These are phyloP conservation scores for Trichoderma hamatum DNA, from an alignment of 2,329 filamentous ascomycete genomes.

Conservation along the genomic window DNA sequence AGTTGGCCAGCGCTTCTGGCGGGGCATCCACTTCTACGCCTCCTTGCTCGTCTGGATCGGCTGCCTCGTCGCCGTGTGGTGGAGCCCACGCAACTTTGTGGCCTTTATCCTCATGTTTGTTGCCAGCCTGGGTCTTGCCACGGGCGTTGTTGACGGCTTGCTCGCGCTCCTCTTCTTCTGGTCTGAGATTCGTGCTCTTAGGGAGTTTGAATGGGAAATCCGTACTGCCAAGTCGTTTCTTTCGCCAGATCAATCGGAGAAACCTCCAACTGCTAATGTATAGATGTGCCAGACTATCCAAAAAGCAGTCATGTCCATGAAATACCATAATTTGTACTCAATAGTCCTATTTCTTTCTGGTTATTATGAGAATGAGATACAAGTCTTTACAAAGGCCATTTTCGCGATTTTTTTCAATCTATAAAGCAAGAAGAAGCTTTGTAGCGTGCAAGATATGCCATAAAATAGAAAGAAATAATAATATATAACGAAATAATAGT, in stretches of 20 bases:
- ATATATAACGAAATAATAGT: neutral
- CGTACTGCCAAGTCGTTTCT: slow-evolving; percentile 61
- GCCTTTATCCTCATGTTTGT: slow-evolving; percentile 79
- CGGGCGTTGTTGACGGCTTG: slow-evolving; percentile 80
- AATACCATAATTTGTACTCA: neutral
- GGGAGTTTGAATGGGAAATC: slow-evolving; percentile 95
- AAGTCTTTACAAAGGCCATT: neutral
- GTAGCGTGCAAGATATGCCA: neutral
- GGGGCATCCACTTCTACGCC: slow-evolving; percentile 72
- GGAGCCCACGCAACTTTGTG: slow-evolving; percentile 74
- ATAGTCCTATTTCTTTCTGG: neutral
- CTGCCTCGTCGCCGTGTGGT: slow-evolving; percentile 85
- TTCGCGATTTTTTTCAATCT: too few relatives aligned
- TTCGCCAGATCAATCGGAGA: slow-evolving; percentile 17
- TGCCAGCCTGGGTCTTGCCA: slow-evolving; percentile 74
- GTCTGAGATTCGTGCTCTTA: slow-evolving; percentile 77
- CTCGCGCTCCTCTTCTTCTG: slow-evolving; percentile 87
- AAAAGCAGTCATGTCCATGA: neutral
- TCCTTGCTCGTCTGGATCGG: slow-evolving; percentile 69
- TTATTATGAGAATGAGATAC: neutral
- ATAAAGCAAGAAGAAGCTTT: neutral
- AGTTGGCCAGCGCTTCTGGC: slow-evolving; percentile 68
- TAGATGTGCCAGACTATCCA: neutral
- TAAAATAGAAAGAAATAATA: neutral
- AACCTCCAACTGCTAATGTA: neutral